Evolutionary conservation across 1,284 basidiomycete species (phyloP).

Genomic region (Gymnopus androsaceus): DNA sequence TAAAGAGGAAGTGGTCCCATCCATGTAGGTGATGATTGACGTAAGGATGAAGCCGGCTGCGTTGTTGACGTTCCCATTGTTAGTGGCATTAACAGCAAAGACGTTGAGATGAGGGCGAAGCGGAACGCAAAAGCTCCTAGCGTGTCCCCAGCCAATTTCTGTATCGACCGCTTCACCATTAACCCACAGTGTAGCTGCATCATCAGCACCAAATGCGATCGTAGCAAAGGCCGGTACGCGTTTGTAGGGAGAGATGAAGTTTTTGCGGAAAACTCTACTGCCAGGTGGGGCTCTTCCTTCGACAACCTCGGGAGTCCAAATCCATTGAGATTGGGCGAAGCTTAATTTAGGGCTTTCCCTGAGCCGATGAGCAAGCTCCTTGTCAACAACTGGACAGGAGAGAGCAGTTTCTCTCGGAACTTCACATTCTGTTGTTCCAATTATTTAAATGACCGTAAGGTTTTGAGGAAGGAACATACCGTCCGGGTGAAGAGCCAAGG

Average conservation of each 20-base stretch:
- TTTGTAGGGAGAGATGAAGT: slow-evolving; percentile 22
- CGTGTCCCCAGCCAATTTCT: slow-evolving; percentile 15
- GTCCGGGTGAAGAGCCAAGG: not conserved
- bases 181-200: slow-evolving; percentile 30
- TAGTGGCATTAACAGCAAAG: slow-evolving; percentile 28
- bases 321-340: slow-evolving; percentile 4
- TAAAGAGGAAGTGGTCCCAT: slow-evolving; percentile 28
- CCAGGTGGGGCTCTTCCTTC: slow-evolving; percentile 1
- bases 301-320: slow-evolving; percentile 2
- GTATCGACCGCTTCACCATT: slow-evolving; percentile 27
- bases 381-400: not conserved
- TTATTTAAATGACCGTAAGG: not conserved
- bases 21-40: slow-evolving; percentile 28
- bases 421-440: not conserved
- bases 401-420: not conserved
- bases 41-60: slow-evolving; percentile 28
- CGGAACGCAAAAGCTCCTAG: slow-evolving; percentile 27
- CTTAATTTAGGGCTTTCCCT: not conserved
- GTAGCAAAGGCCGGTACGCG: slow-evolving; percentile 21
- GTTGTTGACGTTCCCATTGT: slow-evolving; percentile 10
- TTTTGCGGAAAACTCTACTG: slow-evolving; percentile 26
- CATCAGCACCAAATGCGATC: slow-evolving; percentile 19
- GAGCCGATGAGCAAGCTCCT: not conserved
- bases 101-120: slow-evolving; percentile 27
- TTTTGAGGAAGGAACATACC: not conserved